Evolutionary conservation across 2,329 filamentous ascomycete species (phyloP).

Genomic region (Hypoxylon sp.): DNA sequence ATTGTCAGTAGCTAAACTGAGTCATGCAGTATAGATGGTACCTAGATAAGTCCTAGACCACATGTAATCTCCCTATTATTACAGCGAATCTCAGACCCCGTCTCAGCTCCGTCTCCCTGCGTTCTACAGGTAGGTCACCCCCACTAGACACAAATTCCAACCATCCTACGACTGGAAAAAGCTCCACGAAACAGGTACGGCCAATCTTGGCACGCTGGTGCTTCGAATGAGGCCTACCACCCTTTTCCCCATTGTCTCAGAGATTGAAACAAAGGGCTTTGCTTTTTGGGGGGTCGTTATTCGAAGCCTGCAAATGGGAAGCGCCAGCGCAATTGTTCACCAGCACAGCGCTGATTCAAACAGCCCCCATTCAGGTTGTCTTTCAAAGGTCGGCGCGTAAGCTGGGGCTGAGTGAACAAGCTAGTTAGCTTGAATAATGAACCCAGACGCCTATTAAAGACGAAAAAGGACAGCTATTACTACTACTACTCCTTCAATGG

Average conservation of each 20-base stretch:
- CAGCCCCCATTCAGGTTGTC: constrained; percentile 23
- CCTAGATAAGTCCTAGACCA: not conserved
- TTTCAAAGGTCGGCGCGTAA: constrained; percentile 42
- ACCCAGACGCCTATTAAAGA: constrained; percentile 35
- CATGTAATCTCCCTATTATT: not conserved
- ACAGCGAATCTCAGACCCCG: constrained; percentile 6
- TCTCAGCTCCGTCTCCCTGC: not conserved
- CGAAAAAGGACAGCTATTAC: constrained; percentile 27
- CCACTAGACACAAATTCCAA: constrained; percentile 17
- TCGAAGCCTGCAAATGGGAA: constrained; percentile 25
- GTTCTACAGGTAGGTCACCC: constrained; percentile 23
- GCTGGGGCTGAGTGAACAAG: constrained; percentile 35
- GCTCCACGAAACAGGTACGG: constrained; percentile 31
- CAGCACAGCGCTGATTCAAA: constrained; percentile 22
- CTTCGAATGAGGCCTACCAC: constrained; percentile 27
- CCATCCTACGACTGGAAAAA: constrained; percentile 22
- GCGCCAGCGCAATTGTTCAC: constrained; percentile 6
- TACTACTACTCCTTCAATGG: constrained; percentile 12
- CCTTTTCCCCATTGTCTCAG: constrained; percentile 18
- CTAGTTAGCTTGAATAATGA: constrained; percentile 41
- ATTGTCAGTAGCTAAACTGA: not conserved
- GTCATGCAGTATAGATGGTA: not conserved
- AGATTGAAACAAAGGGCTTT: constrained; percentile 37
- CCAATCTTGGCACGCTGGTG: constrained; percentile 21
- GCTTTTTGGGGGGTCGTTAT: constrained; percentile 12